A percentile compares a stretch with the other conserved stretches of the same genome.
phyloP scores from a whole-genome alignment of 495 filamentous ascomycete species.

The Tuber magnatum region DNA sequence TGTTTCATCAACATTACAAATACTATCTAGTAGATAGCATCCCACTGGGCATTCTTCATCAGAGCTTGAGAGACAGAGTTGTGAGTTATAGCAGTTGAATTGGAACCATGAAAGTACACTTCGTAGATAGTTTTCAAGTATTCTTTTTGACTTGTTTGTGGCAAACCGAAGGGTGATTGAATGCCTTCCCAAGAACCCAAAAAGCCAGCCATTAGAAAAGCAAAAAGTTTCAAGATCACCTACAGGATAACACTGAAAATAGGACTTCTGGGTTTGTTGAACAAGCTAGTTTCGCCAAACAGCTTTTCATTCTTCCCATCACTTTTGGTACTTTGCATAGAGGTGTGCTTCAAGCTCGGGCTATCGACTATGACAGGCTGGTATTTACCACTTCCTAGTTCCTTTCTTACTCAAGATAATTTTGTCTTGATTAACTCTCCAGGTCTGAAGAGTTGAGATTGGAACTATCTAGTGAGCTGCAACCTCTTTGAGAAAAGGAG shows the following conservation, averaged over 20 bases:
- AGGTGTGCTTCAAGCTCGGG: constrained; percentile 4
- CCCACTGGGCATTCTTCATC: too few relatives aligned
- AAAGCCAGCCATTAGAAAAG: background rate
- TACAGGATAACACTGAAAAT: background rate
- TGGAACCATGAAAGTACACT: too few relatives aligned
- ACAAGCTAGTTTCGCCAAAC: background rate
- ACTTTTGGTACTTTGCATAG: background rate
- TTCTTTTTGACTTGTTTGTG: too few relatives aligned
- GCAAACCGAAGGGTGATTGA: too few relatives aligned
- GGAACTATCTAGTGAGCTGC: background rate
- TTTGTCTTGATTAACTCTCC: background rate
- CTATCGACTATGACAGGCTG: background rate
- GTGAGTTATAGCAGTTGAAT: too few relatives aligned
- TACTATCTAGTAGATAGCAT: background rate
- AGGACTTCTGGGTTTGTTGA: background rate
- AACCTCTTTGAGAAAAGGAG: background rate
- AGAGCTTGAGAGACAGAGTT: too few relatives aligned
- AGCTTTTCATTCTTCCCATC: background rate
- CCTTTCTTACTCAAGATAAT: background rate
- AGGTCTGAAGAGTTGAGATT: background rate
- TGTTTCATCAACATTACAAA: background rate
- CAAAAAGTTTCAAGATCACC: background rate
- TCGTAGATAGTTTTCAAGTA: too few relatives aligned
- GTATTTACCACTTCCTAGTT: background rate
- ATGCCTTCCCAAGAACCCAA: too few relatives aligned